Evolutionary conservation across 2,329 filamentous ascomycete species (phyloP), one percentile per base, ranked within the genome.

Genomic region (Fusarium penzigii): DNA sequence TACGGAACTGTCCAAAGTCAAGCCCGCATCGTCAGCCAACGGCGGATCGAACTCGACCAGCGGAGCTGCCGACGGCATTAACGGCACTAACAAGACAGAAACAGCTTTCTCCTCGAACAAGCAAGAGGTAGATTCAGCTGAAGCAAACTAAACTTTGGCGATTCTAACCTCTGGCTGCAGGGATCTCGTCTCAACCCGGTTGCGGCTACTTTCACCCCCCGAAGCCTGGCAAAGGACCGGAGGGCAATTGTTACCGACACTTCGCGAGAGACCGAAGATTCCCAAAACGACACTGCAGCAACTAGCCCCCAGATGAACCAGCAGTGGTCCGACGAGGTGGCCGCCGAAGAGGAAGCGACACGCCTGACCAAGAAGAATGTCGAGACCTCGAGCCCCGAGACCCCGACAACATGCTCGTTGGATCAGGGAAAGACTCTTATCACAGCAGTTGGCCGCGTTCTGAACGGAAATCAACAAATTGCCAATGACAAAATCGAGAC

Each of bases 121-220:
- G 64, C 78, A 76, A 75, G 78, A 82, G 77, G 80, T 81, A 79
- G 72, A 75, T 70, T 71, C 69, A 70, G 54, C 57, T 50, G 54
- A 62, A 64, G 64, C 52, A 29, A 56, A 51, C 20, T 65, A 63
- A 47, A 50, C 62, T 65, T 65, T 63, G 62, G 56, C 58, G 70
- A 74, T 71, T 72, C 74, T 77, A 68, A 78, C 68, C 66, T 69
- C 64, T 68, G 60, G 53, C 64, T 70, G 60, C 68, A 83, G 79
- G 77, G 71, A 68, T 78, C 74, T 55, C 80, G 72, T 63, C 69
- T 84, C 61, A 84, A 84, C 67, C 81, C 81, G 32, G 71, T 76
- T 59, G 81, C 81, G 29, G 75, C 78, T 42, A 76, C 77, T 48
- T 84, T 84, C 55, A 83, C 79, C 2, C 81, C 81, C 44, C 74